phyloP scores from a whole-genome alignment of 805 yeast species.

The Metschnikowia aberdeeniae region DNA sequence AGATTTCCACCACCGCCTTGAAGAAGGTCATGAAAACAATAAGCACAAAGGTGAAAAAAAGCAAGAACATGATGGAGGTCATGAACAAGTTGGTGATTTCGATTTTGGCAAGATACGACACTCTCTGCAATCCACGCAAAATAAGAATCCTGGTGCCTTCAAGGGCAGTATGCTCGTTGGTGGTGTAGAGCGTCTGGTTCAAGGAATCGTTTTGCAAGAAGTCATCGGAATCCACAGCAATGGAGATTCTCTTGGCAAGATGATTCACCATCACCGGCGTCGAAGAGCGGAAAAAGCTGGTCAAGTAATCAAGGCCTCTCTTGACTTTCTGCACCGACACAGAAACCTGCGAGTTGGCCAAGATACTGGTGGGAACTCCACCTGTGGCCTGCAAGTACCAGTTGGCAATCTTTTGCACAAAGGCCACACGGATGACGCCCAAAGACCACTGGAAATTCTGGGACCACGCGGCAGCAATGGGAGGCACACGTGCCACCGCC shows the following conservation, averaged over 20 bases:
- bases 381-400: constrained; percentile 98
- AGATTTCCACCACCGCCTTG: constrained; percentile 66
- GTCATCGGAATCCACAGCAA: constrained; percentile 41
- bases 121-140: constrained; percentile 89
- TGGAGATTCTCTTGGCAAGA: constrained; percentile 28
- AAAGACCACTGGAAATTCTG: constrained; percentile 96
- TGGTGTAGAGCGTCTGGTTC: constrained; percentile 54
- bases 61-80: constrained; percentile 80
- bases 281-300: constrained; percentile 5
- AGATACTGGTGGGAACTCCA: constrained; percentile 75
- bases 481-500: constrained; percentile 90
- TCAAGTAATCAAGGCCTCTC: constrained; percentile 20
- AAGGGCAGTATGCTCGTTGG: constrained; percentile 59
- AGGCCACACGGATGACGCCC: constrained; percentile 74
- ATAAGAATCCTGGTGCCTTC: constrained; percentile 69
- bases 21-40: constrained; percentile 53
- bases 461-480: constrained; percentile 97
- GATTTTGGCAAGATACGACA: constrained; percentile 75
- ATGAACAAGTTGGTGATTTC: constrained; percentile 83
- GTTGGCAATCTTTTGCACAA: constrained; percentile 78
- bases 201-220: constrained; percentile 42
- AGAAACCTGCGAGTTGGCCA: constrained; percentile 64
- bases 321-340: constrained; percentile 67
- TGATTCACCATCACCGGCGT: constrained; percentile 1
- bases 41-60: constrained; percentile 67